These are phyloP conservation scores for Candida yuanshanica DNA, from an alignment of 805 yeast genomes.

Conservation along the genomic window DNA sequence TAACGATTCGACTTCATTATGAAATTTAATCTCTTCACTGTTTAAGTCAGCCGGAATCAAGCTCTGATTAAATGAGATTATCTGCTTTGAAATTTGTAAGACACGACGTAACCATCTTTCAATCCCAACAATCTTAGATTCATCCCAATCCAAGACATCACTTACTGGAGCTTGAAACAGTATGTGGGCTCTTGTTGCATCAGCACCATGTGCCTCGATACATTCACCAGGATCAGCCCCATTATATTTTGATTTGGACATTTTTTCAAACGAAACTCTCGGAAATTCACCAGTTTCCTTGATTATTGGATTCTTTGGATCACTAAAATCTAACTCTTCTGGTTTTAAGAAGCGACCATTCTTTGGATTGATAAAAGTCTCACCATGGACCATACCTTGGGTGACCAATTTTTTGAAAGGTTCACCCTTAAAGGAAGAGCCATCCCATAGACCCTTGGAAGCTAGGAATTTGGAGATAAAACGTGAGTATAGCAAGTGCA, in stretches of 20 bases:
- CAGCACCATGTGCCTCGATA: conserved; percentile 78
- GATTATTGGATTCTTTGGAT: conserved; percentile 39
- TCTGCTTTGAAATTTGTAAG: conserved; percentile 22
- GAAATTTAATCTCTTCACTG: conserved; percentile 46
- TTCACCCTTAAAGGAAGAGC: conserved; percentile 54
- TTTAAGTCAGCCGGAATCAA: conserved; percentile 13
- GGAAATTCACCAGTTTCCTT: conserved; percentile 48
- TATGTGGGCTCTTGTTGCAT: conserved; percentile 90
- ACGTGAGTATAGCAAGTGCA: conserved; percentile 82
- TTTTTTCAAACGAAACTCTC: conserved; percentile 67
- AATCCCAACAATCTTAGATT: conserved; percentile 75
- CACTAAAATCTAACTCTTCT: conserved; percentile 52
- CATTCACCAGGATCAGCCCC: conserved; percentile 88
- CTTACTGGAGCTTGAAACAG: conserved; percentile 86
- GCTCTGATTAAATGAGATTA: conserved; percentile 4
- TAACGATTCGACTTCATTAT: conserved; percentile 48
- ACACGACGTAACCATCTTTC: conserved; percentile 80
- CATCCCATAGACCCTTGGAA: conserved; percentile 64
- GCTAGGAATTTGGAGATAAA: conserved; percentile 78
- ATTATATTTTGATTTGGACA: conserved; percentile 94
- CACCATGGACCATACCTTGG: conserved; percentile 98
- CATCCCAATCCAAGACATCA: conserved; percentile 88
- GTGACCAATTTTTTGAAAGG: conserved; percentile 80
- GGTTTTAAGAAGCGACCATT: conserved; percentile 76
- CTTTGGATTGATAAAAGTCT: conserved; percentile 66